Conservation (phyloP, 352 stramenopile genomes). For the Phytophthora sp. region DNA sequence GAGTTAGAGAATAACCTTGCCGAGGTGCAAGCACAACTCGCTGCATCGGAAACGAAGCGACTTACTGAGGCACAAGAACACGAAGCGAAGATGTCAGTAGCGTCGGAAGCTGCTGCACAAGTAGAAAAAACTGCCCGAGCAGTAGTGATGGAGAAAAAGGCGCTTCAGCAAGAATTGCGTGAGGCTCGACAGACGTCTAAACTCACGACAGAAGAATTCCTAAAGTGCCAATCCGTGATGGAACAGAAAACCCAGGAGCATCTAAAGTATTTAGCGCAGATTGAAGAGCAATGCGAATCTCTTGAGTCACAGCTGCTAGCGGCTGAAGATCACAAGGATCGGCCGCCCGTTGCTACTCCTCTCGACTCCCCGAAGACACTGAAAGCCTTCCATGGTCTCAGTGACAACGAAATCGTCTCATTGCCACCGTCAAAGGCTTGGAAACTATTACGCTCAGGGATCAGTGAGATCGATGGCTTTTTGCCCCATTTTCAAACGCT, state of each 20-base stretch:
- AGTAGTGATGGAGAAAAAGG: slow-evolving; percentile 21
- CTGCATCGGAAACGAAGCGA: background rate
- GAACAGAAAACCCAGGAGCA: slow-evolving; percentile 18
- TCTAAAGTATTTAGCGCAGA: background rate
- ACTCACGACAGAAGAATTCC: slow-evolving; percentile 15
- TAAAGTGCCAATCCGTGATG: slow-evolving; percentile 14
- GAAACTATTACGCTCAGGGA: slow-evolving; percentile 11
- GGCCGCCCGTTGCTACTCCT: background rate
- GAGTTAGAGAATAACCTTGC: background rate
- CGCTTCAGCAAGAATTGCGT: slow-evolving; percentile 22
- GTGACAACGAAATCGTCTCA: slow-evolving; percentile 11
- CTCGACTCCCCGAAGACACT: background rate
- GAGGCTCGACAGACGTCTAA: slow-evolving; percentile 16
- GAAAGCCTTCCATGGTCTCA: slow-evolving; percentile 22
- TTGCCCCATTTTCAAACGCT: slow-evolving; percentile 49
- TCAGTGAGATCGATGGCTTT: slow-evolving; percentile 46
- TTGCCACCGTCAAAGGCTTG: slow-evolving; percentile 17
- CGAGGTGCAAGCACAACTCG: background rate
- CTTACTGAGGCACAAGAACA: background rate
- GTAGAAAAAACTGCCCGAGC: slow-evolving; percentile 9
- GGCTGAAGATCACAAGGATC: slow-evolving; percentile 18
- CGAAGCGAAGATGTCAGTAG: background rate
- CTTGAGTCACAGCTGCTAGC: slow-evolving; percentile 28
- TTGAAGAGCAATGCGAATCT: slow-evolving; percentile 16
- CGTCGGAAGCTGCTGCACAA: slow-evolving; percentile 7